phyloP scores from a whole-genome alignment of 2,329 filamentous ascomycete species.

The Nothopassalora personata region DNA sequence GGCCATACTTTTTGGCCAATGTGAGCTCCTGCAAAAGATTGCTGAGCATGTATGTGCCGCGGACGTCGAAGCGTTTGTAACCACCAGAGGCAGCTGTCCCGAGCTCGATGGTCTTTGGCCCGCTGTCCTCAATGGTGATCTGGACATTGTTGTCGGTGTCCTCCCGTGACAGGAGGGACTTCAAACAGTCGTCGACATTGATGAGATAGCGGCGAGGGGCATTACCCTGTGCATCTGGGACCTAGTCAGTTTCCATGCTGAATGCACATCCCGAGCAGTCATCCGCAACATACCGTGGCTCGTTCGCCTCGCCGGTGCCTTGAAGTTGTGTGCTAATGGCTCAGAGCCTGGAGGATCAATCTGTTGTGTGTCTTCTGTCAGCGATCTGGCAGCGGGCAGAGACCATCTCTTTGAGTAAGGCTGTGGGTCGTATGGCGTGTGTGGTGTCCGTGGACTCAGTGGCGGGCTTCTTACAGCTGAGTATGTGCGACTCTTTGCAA shows the following conservation, averaged over 20 bases:
- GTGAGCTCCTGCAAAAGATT: slow-evolving; percentile 94
- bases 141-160: slow-evolving; percentile 93
- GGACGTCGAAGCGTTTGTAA: slow-evolving; percentile 80
- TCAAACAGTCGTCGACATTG: slow-evolving; percentile 76
- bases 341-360: slow-evolving; percentile 19
- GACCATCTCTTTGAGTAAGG: slow-evolving; percentile 3
- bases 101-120: slow-evolving; percentile 84
- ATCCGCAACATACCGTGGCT: slow-evolving; percentile 28
- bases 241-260: background rate
- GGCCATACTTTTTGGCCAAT: slow-evolving; percentile 82
- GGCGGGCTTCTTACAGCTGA: slow-evolving; percentile 46
- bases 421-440: slow-evolving; percentile 9
- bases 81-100: slow-evolving; percentile 82
- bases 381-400: slow-evolving; percentile 1
- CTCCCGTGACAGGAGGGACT: slow-evolving; percentile 74
- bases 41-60: slow-evolving; percentile 94
- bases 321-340: slow-evolving; percentile 17
- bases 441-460: background rate
- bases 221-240: slow-evolving; percentile 64
- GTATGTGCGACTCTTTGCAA: slow-evolving; percentile 48
- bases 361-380: slow-evolving; percentile 13
- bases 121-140: slow-evolving; percentile 94
- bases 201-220: slow-evolving; percentile 76
- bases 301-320: slow-evolving; percentile 23
- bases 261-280: background rate